phyloP scores from a whole-genome alignment of 139 green algal genomes.

The Gonium pectorale region DNA sequence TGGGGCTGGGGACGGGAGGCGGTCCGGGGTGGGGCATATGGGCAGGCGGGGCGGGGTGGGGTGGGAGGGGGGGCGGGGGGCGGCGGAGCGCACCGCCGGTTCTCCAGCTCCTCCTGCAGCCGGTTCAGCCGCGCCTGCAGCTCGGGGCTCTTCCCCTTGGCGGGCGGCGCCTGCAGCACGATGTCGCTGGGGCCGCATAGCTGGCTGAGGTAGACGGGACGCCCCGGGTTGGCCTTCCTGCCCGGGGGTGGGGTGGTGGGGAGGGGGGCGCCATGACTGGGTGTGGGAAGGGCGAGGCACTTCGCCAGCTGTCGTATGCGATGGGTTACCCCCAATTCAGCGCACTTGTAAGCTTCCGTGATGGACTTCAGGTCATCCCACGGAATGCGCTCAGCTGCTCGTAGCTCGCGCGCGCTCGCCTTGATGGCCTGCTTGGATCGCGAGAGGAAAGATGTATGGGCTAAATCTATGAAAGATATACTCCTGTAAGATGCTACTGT shows the following conservation, averaged over 20 bases:
- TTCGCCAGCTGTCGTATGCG: too few relatives aligned
- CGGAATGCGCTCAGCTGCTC: not conserved
- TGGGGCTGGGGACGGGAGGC: too few relatives aligned
- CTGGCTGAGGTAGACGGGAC: conserved; percentile 50
- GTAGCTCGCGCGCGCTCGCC: not conserved
- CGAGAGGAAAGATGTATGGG: too few relatives aligned
- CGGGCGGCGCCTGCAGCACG: conserved; percentile 48
- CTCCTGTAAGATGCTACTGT: not conserved
- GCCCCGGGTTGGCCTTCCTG: not conserved
- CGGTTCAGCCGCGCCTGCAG: conserved; percentile 66
- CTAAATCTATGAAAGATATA: too few relatives aligned
- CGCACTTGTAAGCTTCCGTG: not conserved
- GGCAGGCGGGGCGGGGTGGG: too few relatives aligned
- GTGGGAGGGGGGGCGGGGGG: too few relatives aligned
- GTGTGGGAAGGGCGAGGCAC: too few relatives aligned
- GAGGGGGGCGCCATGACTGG: too few relatives aligned
- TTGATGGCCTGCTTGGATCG: not conserved
- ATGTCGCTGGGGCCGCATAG: conserved; percentile 58
- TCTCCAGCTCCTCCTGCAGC: conserved; percentile 64
- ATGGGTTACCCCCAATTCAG: too few relatives aligned
- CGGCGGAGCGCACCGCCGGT: conserved; percentile 64
- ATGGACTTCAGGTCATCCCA: conserved; percentile 13
- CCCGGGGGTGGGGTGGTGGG: too few relatives aligned
- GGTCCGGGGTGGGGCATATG: too few relatives aligned
- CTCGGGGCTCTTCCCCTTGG: conserved; percentile 52